Evolutionary conservation across 768 basidiomycete genomes (phyloP).

Genomic region (Tubosaeta sp.): DNA sequence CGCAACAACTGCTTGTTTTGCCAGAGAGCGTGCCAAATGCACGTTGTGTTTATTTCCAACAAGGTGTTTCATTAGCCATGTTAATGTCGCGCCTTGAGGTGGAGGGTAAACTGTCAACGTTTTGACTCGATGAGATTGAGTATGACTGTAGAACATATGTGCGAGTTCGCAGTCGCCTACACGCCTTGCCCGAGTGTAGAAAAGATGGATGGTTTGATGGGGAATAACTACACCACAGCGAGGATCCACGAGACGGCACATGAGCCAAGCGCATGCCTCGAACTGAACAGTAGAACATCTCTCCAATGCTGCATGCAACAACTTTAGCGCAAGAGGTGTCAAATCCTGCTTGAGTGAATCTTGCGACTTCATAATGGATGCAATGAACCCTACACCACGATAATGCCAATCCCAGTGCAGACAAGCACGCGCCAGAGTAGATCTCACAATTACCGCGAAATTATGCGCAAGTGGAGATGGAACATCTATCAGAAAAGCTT

Average conservation of each 20-base stretch:
- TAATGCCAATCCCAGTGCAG: conserved; percentile 51
- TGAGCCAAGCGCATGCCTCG: conserved; percentile 37
- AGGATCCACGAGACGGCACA: conserved; percentile 35
- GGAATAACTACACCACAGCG: conserved; percentile 36
- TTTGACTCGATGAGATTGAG: conserved; percentile 33
- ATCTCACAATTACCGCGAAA: conserved; percentile 44
- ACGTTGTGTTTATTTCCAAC: conserved; percentile 34
- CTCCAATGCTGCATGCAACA: conserved; percentile 41
- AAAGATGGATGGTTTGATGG: conserved; percentile 40
- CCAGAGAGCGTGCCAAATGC: conserved; percentile 47
- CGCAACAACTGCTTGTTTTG: conserved; percentile 42
- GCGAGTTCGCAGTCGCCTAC: conserved; percentile 34
- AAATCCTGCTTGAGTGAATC: conserved; percentile 21
- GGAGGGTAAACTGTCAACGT: conserved; percentile 42
- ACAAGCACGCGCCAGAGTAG: conserved; percentile 48
- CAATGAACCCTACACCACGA: conserved; percentile 40
- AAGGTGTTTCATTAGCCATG: conserved; percentile 53
- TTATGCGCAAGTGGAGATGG: conserved; percentile 30
- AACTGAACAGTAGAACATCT: conserved; percentile 35
- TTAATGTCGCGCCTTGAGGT: conserved; percentile 43
- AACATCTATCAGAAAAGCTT: conserved; percentile 40
- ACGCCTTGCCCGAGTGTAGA: conserved; percentile 40
- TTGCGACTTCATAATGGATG: conserved; percentile 23
- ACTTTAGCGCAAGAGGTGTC: conserved; percentile 38
- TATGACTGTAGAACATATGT: conserved; percentile 43